A percentile compares a stretch with the other conserved stretches of the same genome.
Conservation (phyloP, 148 eudicot species). For the Amaranthus cruentus region DNA sequence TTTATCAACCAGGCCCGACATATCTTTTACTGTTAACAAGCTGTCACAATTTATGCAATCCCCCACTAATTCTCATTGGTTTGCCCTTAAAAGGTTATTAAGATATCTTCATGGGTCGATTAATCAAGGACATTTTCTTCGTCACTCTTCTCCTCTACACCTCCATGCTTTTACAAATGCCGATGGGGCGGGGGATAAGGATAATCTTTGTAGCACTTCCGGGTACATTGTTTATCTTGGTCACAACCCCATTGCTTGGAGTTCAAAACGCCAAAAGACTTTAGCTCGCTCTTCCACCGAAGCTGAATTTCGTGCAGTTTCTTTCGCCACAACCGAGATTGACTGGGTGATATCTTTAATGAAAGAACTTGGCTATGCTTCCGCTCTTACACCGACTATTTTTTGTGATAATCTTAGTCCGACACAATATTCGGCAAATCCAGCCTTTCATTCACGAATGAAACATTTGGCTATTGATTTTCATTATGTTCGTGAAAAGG, state of each 20-base stretch:
- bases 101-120: background rate
- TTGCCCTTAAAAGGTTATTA: background rate
- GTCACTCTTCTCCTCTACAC: background rate
- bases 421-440: background rate
- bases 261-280: background rate
- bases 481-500: background rate
- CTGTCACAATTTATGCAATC: background rate
- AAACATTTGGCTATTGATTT: background rate
- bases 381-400: background rate
- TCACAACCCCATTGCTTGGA: background rate
- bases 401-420: conserved; percentile 1
- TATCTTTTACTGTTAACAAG: background rate
- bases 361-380: background rate
- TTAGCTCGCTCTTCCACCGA: background rate
- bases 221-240: conserved; percentile 8
- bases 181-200: background rate
- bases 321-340: background rate
- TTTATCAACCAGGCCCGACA: background rate
- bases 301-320: background rate
- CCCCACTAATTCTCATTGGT: conserved; percentile 1
- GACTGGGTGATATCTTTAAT: background rate
- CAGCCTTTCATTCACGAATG: background rate
- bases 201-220: background rate
- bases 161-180: background rate
- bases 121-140: background rate